Conservation (phyloP, 495 filamentous ascomycete genomes). For the Rhizodiscina lignyota region DNA sequence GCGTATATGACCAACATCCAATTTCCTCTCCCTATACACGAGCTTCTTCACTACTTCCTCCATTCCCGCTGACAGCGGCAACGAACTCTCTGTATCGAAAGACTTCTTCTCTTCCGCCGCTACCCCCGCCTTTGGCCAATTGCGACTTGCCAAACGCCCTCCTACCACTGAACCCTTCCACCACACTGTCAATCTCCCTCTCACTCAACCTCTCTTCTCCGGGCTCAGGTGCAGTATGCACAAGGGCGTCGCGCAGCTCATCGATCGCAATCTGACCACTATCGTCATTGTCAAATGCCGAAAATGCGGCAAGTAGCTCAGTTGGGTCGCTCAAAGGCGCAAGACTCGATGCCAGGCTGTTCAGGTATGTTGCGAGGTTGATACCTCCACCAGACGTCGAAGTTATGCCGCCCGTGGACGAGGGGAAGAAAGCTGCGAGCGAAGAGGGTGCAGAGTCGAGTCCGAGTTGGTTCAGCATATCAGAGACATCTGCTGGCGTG, state of each 20-base stretch:
- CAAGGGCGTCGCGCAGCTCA: conserved; percentile 66
- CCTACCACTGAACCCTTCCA: conserved; percentile 70
- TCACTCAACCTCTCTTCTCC: conserved; percentile 52
- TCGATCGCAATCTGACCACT: conserved; percentile 76
- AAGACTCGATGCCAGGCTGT: conserved; percentile 55
- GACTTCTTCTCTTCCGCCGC: conserved; percentile 42
- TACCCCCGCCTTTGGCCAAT: conserved; percentile 22
- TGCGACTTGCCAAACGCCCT: conserved; percentile 50
- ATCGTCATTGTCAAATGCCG: conserved; percentile 91
- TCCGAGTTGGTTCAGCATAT: conserved; percentile 62
- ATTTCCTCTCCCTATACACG: too few species aligned
- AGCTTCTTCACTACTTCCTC: too few species aligned
- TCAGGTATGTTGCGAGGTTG: conserved; percentile 71
- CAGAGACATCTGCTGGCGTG: conserved; percentile 57
- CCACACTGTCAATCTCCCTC: conserved; percentile 63
- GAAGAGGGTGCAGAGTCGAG: conserved; percentile 38
- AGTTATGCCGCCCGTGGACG: conserved; percentile 4
- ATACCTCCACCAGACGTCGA: conserved; percentile 47
- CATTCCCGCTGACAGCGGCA: conserved; percentile 24
- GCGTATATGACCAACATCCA: too few species aligned
- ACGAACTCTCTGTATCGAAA: conserved; percentile 72
- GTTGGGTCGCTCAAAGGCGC: conserved; percentile 50
- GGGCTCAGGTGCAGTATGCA: conserved; percentile 62
- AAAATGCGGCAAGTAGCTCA: conserved; percentile 74
- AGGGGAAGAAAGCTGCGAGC: conserved; percentile 70